Percentiles rank a stretch among this genome's conserved stretches.
phyloP scores from a whole-genome alignment of 208 protist genomes.

The Naegleria lovaniensis region DNA sequence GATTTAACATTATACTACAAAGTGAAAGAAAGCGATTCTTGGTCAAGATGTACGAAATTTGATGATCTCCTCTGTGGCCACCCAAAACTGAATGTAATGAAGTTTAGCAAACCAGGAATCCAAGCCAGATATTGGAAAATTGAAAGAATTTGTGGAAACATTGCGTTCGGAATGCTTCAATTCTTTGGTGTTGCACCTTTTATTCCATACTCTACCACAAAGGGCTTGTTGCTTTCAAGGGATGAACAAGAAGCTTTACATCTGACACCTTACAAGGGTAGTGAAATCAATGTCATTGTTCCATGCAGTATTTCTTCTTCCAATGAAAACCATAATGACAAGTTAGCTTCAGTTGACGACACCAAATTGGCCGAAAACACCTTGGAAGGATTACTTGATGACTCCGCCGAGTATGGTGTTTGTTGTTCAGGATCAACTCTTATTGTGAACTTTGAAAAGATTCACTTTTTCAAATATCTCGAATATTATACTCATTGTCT shows the following conservation, averaged over 20 bases:
- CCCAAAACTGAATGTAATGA: neutral
- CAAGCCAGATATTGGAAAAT: neutral
- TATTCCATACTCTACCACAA: neutral
- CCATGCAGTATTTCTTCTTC: neutral
- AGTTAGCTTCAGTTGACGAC: neutral
- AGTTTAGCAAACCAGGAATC: neutral
- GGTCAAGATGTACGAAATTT: neutral
- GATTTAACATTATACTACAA: neutral
- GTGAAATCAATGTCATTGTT: neutral
- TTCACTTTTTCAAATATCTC: neutral
- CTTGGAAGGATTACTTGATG: neutral
- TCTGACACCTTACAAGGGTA: neutral
- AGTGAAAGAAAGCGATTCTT: neutral
- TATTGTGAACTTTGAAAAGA: neutral
- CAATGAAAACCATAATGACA: neutral
- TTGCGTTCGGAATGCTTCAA: neutral
- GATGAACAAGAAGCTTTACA: neutral
- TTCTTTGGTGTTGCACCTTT: neutral
- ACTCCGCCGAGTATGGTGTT: neutral
- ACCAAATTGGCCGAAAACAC: neutral
- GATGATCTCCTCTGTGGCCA: no score
- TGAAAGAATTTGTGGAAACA: neutral
- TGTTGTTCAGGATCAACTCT: neutral
- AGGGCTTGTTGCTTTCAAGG: neutral
- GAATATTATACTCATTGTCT: neutral